Evolutionary conservation across 805 yeast genomes (phyloP).

Genomic region (Clavispora phyllophila): DNA sequence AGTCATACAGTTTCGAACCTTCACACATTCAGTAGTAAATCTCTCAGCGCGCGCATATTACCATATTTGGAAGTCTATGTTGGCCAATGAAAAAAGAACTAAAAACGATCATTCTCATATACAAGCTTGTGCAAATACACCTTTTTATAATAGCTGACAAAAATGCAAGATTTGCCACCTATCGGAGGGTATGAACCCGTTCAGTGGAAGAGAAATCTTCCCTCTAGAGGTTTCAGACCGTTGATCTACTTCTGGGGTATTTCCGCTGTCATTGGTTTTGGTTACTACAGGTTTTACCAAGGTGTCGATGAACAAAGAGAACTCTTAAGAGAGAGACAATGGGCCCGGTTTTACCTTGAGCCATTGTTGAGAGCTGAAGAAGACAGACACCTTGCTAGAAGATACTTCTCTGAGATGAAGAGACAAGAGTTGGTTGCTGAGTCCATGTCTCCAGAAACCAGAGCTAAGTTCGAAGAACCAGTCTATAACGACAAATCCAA

Average conservation of each 20-base stretch:
- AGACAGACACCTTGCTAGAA: slow-evolving; percentile 72
- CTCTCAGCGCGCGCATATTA: background rate
- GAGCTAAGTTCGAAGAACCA: slow-evolving; percentile 39
- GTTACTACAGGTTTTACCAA: slow-evolving; percentile 59
- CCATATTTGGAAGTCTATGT: slow-evolving; percentile 6
- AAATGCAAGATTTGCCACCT: slow-evolving; percentile 81
- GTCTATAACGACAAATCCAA: slow-evolving; percentile 41
- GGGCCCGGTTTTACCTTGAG: slow-evolving; percentile 69
- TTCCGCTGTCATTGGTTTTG: slow-evolving; percentile 61
- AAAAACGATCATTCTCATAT: slow-evolving; percentile 3
- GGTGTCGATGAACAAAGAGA: slow-evolving; percentile 77
- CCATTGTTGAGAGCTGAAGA: slow-evolving; percentile 79
- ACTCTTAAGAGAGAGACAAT: slow-evolving; percentile 65
- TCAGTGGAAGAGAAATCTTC: slow-evolving; percentile 86
- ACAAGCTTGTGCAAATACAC: background rate
- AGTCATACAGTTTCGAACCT: no score
- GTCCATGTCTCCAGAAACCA: slow-evolving; percentile 34
- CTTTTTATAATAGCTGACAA: background rate
- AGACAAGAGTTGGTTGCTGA: slow-evolving; percentile 56
- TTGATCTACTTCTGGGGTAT: slow-evolving; percentile 62
- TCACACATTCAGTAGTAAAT: no score
- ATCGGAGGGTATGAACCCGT: slow-evolving; percentile 79
- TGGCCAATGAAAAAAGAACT: slow-evolving; percentile 12
- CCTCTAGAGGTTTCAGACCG: slow-evolving; percentile 82
- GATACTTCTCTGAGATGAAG: slow-evolving; percentile 58